Base-by-base conservation (phyloP, 805 yeast species). In the Grigorovia yakushimaensis region DNA sequence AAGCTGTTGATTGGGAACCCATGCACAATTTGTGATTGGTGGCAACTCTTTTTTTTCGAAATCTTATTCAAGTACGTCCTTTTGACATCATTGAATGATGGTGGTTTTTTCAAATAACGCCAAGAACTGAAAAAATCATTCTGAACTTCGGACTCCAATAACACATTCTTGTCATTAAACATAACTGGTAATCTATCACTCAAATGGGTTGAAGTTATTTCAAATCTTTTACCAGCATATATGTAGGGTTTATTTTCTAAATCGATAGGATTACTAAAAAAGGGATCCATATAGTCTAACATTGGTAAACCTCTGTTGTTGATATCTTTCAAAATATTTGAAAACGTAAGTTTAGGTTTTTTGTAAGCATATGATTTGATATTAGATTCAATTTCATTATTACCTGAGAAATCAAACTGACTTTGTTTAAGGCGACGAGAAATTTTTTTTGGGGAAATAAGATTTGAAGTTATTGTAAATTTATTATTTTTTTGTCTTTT, bases 151-250 rank as follows among this genome's bases (percentile, higher is more conserved):
- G 23, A 22, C 19, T 53, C 50, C 4, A 49, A 21, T 15, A 43
- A 41, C 3, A 54, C 22, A 9, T 54, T 43, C 15, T 55, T 54
- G 2, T 54, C 60, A 43, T 54, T 19, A 42, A 64, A 54, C 11
- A 57, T 45, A 19, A 67, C 56, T 2, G 60, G 55, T 17, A 64
- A 58, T 30, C 73, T 49, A 44, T 67, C 56, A 17, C 60, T 47
- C 8, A 65, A 35, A 46, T 73, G 68, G 2, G 61, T 54, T 0
- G 79, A 74, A 11, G 64, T 61, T 1, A 84, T 62, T 1, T 64
- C 66, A 51, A 80, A 79, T 52, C 74, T 77, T 50, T 73, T 78
- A 5, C 88, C 89, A 1, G 89, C 89, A 63, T 78, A 81, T 0
- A 76, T 63, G 47, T 82, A 74, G 0, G 91, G 81, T 10, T 64